These are phyloP conservation scores for Neurospora tetraspora DNA, from an alignment of 495 filamentous ascomycete genomes.

Conservation along the genomic window DNA sequence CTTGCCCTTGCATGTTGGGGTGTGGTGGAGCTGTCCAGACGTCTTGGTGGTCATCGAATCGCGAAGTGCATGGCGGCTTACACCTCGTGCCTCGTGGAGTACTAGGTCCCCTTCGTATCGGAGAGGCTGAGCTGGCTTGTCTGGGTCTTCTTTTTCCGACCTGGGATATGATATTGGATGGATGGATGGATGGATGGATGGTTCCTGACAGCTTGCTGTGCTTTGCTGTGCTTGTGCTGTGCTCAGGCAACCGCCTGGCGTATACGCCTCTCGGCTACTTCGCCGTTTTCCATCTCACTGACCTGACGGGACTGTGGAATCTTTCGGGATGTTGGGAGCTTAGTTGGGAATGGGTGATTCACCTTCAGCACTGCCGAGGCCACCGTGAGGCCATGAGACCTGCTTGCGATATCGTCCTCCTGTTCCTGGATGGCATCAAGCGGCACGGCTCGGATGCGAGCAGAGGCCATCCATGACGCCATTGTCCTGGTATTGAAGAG, in stretches of 20 bases:
- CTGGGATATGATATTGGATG: neutral
- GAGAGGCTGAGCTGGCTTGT: neutral
- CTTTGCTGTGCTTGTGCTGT: neutral
- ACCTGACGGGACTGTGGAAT: neutral
- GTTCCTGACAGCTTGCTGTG: neutral
- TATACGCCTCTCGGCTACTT: neutral
- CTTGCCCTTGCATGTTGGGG: neutral
- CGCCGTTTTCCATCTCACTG: neutral
- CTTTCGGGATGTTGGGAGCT: neutral
- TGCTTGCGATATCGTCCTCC: neutral
- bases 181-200: neutral
- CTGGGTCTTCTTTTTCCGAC: neutral
- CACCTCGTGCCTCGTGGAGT: neutral
- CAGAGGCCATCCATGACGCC: neutral
- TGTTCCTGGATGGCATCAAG: neutral
- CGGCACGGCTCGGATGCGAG: neutral
- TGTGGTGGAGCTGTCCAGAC: neutral
- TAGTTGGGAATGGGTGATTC: neutral
- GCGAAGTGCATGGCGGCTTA: neutral
- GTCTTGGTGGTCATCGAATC: neutral
- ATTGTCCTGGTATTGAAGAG: neutral
- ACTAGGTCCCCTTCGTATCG: neutral
- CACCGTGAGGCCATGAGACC: neutral
- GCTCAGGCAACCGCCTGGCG: neutral
- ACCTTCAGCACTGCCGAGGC: neutral